phyloP scores from a whole-genome alignment of 176 grass and related monocot genomes.

The Calamus simplicifolius region DNA sequence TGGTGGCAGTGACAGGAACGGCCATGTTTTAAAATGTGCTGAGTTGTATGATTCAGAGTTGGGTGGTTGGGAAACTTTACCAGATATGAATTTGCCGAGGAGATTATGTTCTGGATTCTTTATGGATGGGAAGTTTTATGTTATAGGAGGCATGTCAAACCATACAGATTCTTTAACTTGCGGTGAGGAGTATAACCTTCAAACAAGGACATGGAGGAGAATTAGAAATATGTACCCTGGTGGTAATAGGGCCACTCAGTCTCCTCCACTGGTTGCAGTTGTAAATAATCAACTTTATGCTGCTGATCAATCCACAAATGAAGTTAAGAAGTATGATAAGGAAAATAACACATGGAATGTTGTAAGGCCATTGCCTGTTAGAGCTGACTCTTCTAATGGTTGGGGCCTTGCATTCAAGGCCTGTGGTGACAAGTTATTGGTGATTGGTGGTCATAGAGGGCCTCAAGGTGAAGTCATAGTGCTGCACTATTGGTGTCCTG shows the following conservation, averaged over 20 bases:
- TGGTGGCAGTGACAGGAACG: conserved; percentile 62
- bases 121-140: conserved; percentile 94
- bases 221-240: conserved; percentile 71
- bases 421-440: conserved; percentile 67
- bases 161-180: conserved; percentile 63
- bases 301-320: conserved; percentile 58
- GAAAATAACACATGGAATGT: conserved; percentile 71
- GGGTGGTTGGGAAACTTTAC: conserved; percentile 59
- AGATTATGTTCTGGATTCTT: conserved; percentile 79
- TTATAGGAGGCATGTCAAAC: conserved; percentile 70
- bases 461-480: conserved; percentile 59
- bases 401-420: conserved; percentile 87
- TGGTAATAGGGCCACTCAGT: conserved; percentile 63
- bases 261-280: conserved; percentile 73
- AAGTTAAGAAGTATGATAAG: conserved; percentile 94
- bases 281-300: conserved; percentile 95
- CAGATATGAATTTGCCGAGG: conserved; percentile 67
- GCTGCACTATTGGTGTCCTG: conserved; percentile 76
- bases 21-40: conserved; percentile 50
- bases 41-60: conserved; percentile 86
- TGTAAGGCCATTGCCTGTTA: conserved; percentile 70
- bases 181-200: conserved; percentile 73
- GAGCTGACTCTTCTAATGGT: conserved; percentile 76
- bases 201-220: conserved; percentile 75
- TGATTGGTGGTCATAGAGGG: conserved; percentile 59